Conservation (phyloP, 2,329 filamentous ascomycete species). For the Periconia sp. region DNA sequence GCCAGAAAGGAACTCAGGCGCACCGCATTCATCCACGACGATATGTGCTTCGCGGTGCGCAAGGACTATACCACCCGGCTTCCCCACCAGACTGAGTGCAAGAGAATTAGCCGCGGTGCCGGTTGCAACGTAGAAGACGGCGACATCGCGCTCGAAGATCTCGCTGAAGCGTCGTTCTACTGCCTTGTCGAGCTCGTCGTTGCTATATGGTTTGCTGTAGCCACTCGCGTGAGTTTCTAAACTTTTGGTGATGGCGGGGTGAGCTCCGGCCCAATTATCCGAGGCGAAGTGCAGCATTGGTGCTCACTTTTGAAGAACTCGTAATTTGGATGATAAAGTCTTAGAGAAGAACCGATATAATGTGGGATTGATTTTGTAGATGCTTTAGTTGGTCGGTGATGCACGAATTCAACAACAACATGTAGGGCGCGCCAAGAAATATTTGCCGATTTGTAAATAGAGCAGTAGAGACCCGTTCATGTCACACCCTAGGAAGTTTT, state of each 20-base stretch:
- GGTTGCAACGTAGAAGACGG: conserved; percentile 1
- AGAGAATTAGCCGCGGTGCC: conserved; percentile 1
- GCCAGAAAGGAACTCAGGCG: not conserved
- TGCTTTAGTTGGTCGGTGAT: no score
- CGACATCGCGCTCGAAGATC: not conserved
- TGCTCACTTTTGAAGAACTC: not conserved
- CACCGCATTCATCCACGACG: not conserved
- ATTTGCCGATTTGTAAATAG: no score
- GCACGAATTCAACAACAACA: no score
- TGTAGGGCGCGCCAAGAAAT: no score
- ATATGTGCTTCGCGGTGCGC: not conserved
- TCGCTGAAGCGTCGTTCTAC: not conserved
- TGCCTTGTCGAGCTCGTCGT: not conserved
- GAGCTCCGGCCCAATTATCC: conserved; percentile 1
- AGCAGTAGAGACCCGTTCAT: no score
- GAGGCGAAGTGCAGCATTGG: conserved; percentile 1
- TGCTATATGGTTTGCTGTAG: not conserved
- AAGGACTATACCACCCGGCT: not conserved
- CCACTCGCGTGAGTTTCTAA: not conserved
- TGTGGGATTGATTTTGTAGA: no score
- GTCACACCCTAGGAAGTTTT: no score
- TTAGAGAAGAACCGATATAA: no score
- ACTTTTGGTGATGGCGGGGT: not conserved
- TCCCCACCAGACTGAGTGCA: not conserved
- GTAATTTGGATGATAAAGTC: not conserved